These are phyloP conservation scores for Alloteropsis angusta DNA, from an alignment of 202 grass and related monocot genomes.

Conservation along the genomic window DNA sequence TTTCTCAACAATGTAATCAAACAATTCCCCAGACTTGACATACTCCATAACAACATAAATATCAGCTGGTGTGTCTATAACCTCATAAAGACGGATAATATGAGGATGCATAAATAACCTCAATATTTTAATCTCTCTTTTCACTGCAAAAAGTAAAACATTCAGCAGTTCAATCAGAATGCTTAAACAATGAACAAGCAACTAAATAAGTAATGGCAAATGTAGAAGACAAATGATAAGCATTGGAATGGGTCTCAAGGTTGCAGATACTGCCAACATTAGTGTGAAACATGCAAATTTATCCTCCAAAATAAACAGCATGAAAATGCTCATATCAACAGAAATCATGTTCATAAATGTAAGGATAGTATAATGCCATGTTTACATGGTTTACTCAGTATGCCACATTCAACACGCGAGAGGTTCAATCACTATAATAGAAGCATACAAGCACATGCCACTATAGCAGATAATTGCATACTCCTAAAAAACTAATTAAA, in stretches of 20 bases:
- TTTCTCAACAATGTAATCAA: conserved; percentile 98
- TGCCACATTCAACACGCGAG: background rate
- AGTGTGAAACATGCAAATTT: background rate
- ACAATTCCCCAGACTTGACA: conserved; percentile 89
- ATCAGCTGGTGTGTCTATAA: conserved; percentile 76
- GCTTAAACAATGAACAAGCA: conserved; percentile 1
- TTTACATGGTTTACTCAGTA: background rate
- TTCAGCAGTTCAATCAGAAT: background rate
- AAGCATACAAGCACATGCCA: background rate
- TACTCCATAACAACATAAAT: conserved; percentile 93
- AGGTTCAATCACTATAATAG: background rate
- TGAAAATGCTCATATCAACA: background rate
- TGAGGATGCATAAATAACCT: conserved; percentile 94
- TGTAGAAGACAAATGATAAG: background rate
- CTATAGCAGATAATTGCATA: background rate
- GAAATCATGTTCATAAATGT: background rate
- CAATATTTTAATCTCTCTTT: conserved; percentile 95
- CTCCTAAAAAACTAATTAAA: background rate
- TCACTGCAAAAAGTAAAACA: conserved; percentile 52
- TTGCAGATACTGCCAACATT: background rate
- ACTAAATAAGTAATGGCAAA: background rate
- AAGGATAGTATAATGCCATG: background rate
- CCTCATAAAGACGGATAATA: conserved; percentile 95
- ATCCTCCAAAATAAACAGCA: background rate
- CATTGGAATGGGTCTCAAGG: background rate